Evolutionary conservation across 2,329 filamentous ascomycete species (phyloP), one percentile per base, ranked within the genome.

Genomic region (Cadophora sp.): DNA sequence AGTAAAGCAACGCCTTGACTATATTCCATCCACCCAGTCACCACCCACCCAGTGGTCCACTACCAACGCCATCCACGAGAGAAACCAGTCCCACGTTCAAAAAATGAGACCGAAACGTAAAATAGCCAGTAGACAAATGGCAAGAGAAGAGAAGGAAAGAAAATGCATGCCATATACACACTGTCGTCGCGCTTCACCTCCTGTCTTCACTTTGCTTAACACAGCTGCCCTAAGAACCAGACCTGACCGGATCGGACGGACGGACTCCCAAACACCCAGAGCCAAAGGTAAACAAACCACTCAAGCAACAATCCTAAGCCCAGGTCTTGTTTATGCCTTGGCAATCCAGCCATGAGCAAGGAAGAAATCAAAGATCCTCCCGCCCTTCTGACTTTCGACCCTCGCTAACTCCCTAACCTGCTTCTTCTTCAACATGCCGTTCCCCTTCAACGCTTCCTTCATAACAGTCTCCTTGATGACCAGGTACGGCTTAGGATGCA

Each of bases 391-490:
- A 11, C 89, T 87, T 75, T 98, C 95, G 62, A 98, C 86, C 77
- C 89, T 80, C 76, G 91, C 94, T 30, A 98, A 90, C 76, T 96
- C 92, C 76, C 91, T 92, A 1, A 94, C 94, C 73, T 95, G 90
- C 81, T 97, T 98, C 85, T 96, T 97, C 83, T 97, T 98, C 8
- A 99, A 81, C 14, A 85, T 87, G 0, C 96, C 96, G 66, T 96
- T 95, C 66, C 90, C 89, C 80, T 95, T 96, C 78, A 97, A 87
- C 0, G 95, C 93, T 77, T 98, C 95, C 74, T 93, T 92, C 62
- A 98, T 80, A n/a, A 98, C 84, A 68, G 92, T 89, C 78, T 97
- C 94, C 80, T 99, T 99, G 79, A 98, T 93, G 76, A 93, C 93
- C 5, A 97, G 80, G 78, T 97, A 99, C 1, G 96, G 93, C 81